Evolutionary conservation across 768 basidiomycete species (phyloP), one percentile per base, ranked within the genome.

Genomic region (Candolleomyces eurysporus): DNA sequence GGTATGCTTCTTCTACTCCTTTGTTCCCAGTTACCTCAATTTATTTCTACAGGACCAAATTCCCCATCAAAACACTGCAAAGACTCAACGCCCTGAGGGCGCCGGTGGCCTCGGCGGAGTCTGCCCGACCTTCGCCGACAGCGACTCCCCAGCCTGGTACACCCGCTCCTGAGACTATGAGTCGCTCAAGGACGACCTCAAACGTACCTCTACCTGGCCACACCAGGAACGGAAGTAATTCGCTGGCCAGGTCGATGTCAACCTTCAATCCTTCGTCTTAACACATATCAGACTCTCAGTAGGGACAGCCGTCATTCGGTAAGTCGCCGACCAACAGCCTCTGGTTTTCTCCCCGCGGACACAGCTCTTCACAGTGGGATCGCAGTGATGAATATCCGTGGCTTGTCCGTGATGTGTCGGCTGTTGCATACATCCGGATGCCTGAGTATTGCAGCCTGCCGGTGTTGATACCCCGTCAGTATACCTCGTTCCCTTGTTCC

Each of bases 61-160:
- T 98, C 80, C 95, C 95, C 4, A 88, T 95, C 72, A 94, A 96
- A 71, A 92, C 92, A 2, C 83, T 96, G 9, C 89, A 91, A 72
- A 87, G 93, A 14, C 81, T 94, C 51, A 90, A 89, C 63, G 84
- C 88, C 39, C 81, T 82, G 1, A 80, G 82, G 52, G 80, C 82
- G 21, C 74, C 74, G 51, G 68, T 74, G n/a, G 58, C 62, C n/a
- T 16, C 13, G 13, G 43, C 65, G 30, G 58, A 61, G 30, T 65
- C 67, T 62, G 57, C 76, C 65, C 68, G 72, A 57, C 64, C 74
- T 57, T 61, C 73, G 55, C 66, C 78, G 67, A 62, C 66, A 46
- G 58, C 69, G 63, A 61, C 80, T 57, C 71, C 75, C 62, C 66
- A 75, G 68, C 55, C 76, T 66, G 63, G 71, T 51, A 67, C 72